A percentile compares a stretch with the other conserved stretches of the same genome.
These are phyloP conservation scores for Botrytis elliptica DNA, from an alignment of 2,329 filamentous ascomycete species.

Conservation along the genomic window DNA sequence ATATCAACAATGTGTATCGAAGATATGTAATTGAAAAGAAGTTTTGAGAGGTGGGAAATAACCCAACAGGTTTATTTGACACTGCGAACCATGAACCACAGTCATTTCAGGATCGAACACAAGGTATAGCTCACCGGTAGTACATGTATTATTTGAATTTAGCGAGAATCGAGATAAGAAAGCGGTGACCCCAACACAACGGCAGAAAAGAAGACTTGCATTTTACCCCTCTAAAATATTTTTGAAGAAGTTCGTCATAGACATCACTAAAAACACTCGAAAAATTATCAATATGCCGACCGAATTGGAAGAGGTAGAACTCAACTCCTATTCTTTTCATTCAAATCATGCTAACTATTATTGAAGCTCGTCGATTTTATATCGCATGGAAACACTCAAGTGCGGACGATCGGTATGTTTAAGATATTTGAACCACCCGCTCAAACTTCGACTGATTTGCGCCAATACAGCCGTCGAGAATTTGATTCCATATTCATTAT, in stretches of 20 bases:
- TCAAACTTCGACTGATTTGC: conserved; percentile 28
- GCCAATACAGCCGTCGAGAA: conserved; percentile 68
- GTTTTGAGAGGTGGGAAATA: neutral
- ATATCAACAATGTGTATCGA: neutral
- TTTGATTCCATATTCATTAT: conserved; percentile 75
- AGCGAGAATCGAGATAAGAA: neutral
- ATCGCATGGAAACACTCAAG: conserved; percentile 85
- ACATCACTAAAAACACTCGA: conserved; percentile 13
- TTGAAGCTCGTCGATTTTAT: conserved; percentile 86
- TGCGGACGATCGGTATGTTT: conserved; percentile 70
- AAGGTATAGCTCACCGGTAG: neutral
- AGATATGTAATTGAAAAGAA: neutral
- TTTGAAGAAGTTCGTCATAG: conserved; percentile 11
- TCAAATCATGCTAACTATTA: conserved; percentile 21
- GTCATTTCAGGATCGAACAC: neutral
- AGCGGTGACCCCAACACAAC: neutral
- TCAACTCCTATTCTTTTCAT: neutral
- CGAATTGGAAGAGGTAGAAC: conserved; percentile 69
- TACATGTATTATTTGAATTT: neutral
- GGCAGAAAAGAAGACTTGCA: conserved; percentile 17
- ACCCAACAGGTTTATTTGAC: neutral
- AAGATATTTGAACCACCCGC: neutral
- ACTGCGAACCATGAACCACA: neutral
- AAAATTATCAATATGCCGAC: conserved; percentile 57
- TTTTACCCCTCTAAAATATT: conserved; percentile 20